phyloP scores from a whole-genome alignment of 192 early-diverging fungal genomes.

The Umbelopsis sp. region DNA sequence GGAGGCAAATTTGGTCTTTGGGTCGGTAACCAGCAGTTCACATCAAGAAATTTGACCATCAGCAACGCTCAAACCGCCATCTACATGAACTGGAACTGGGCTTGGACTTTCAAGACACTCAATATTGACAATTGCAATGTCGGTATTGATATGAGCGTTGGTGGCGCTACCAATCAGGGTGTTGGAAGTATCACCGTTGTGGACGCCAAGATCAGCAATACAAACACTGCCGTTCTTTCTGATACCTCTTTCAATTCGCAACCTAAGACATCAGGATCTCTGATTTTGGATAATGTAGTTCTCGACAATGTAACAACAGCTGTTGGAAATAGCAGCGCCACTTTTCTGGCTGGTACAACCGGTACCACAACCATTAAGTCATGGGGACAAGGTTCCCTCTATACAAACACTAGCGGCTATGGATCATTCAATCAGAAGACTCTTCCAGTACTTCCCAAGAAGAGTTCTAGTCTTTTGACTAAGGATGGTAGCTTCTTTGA shows the following conservation, averaged over 20 bases:
- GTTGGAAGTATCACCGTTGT: slow-evolving; percentile 37
- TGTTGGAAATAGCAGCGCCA: not conserved
- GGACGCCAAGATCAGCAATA: slow-evolving; percentile 36
- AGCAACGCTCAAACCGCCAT: slow-evolving; percentile 37
- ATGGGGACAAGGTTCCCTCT: slow-evolving; percentile 23
- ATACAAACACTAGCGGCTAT: not conserved
- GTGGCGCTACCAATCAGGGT: not conserved
- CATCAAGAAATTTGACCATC: slow-evolving; percentile 32
- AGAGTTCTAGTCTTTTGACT: not conserved
- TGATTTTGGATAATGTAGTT: slow-evolving; percentile 41
- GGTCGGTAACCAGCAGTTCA: slow-evolving; percentile 51
- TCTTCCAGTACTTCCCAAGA: not conserved
- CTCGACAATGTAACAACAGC: slow-evolving; percentile 27
- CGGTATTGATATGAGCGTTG: slow-evolving; percentile 39
- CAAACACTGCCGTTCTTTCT: slow-evolving; percentile 28
- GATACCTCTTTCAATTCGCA: not conserved
- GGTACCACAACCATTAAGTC: not conserved
- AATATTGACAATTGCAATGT: slow-evolving; percentile 34
- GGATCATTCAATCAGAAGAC: not conserved
- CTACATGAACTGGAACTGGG: slow-evolving; percentile 46
- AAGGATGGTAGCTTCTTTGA: slow-evolving; percentile 25
- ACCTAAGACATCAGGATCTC: slow-evolving; percentile 11
- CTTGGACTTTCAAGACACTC: slow-evolving; percentile 41
- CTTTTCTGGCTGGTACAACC: slow-evolving; percentile 16
- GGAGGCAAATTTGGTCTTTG: slow-evolving; percentile 44